Base-by-base conservation (phyloP, 2,329 filamentous ascomycete species). In the Exophiala lecanii-corni region DNA sequence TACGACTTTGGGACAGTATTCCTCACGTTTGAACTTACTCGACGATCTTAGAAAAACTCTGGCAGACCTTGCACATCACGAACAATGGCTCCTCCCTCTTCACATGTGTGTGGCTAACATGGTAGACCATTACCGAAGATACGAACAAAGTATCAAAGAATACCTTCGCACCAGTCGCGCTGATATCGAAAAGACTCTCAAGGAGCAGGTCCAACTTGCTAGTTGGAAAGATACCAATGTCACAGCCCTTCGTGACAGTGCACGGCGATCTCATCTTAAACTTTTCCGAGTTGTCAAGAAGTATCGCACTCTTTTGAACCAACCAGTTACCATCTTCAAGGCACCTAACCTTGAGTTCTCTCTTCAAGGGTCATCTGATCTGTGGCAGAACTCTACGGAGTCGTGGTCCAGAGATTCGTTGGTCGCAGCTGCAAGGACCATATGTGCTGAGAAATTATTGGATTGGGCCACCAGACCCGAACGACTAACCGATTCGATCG, bases 191-290 rank as follows among this genome's bases (percentile, higher is more conserved):
- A 95, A 89, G 65, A 81, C 88, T 44, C 87, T 97, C 75, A 91
- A 85, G 61, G 86, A 97, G 55, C 82, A 96, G n/a, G 76, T 98
- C 12, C 79, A 94, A 39, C 71, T 98, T 56, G 89, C 89, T 5
- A 96, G 89, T 63, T 98, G 94, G 94, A 96, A 94, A 62, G 92
- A 98, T 56, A 95, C 87, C 16, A 98, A 97, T 58, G 94, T 98
- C 49, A 83, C 84, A 36, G 86, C 88, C 1, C 70, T 98, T 12
- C 79, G 83, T 53, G 89, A 96, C 59, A 97, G 91, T 63, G 89
- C 92, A 1, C 83, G 84, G 56, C 84, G 83, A 47, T 96, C 89
- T 15, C 92, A 98, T 60, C 80, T 84, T 57, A 96, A 95, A 64
- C 76, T 98, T 2, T 95, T 95, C 69, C 86, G 86, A 55, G 73